These are phyloP conservation scores for Penicillium paxilli DNA, from an alignment of 495 filamentous ascomycete species.

Conservation along the genomic window DNA sequence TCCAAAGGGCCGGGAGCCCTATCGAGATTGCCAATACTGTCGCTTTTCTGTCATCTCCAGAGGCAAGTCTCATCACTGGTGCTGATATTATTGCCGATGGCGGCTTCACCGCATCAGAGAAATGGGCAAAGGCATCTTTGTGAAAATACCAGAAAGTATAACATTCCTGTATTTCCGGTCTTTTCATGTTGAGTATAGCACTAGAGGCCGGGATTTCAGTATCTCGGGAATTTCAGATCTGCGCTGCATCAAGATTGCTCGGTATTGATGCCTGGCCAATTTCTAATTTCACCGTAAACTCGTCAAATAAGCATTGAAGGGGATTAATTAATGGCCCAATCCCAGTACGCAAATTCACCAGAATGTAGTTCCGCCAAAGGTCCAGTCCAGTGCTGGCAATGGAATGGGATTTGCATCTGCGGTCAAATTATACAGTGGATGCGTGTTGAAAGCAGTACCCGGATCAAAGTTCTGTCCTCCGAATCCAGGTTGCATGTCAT, in stretches of 20 bases:
- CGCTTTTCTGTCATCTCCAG: conserved; percentile 7
- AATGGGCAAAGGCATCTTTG: neutral
- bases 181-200: too few species aligned
- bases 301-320: too few species aligned
- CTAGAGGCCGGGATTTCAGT: too few species aligned
- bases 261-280: too few species aligned
- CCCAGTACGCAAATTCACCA: neutral
- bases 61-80: conserved; percentile 12
- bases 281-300: too few species aligned
- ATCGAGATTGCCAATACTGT: conserved; percentile 58
- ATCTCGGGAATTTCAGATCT: too few species aligned
- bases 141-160: too few species aligned
- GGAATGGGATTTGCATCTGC: neutral
- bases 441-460: neutral
- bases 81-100: conserved; percentile 13
- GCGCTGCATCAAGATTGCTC: too few species aligned
- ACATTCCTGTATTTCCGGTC: too few species aligned
- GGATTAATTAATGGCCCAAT: too few species aligned
- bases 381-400: neutral
- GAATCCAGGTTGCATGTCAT: neutral
- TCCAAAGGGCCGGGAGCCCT: conserved; percentile 1
- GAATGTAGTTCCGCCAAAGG: neutral
- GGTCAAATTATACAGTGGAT: neutral
- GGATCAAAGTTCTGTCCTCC: neutral
- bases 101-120: neutral